Conservation (phyloP, 139 green algal genomes). For the Closterium sp. region DNA sequence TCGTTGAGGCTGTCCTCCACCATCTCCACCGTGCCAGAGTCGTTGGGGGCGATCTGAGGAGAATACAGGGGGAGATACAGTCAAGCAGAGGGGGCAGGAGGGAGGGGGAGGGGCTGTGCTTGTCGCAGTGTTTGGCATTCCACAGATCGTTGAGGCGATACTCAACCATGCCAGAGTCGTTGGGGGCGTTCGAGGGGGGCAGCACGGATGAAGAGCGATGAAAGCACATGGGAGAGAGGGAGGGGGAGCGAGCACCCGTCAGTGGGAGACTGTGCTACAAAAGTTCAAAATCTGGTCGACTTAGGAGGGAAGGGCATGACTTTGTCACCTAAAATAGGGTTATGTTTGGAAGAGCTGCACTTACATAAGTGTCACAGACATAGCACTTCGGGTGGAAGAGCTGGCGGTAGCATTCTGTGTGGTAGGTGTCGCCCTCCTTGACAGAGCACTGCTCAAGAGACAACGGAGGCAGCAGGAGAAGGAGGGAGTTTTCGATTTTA, state of each 20-base stretch:
- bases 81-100: slow-evolving; percentile 62
- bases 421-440: slow-evolving; percentile 24
- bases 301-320: too few relatives aligned
- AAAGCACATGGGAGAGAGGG: too few relatives aligned
- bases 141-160: slow-evolving; percentile 65
- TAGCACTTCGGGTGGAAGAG: slow-evolving; percentile 29
- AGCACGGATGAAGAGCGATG: too few relatives aligned
- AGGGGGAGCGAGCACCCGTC: too few relatives aligned
- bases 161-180: slow-evolving; percentile 48
- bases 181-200: neutral
- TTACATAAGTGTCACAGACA: slow-evolving; percentile 33
- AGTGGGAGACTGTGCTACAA: too few relatives aligned
- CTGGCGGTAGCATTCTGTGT: slow-evolving; percentile 29
- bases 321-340: too few relatives aligned
- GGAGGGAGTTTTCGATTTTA: too few relatives aligned
- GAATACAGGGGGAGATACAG: slow-evolving; percentile 10
- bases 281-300: too few relatives aligned
- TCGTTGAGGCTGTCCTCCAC: slow-evolving; percentile 52
- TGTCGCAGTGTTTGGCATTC: slow-evolving; percentile 58
- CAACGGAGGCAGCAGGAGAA: neutral
- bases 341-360: too few relatives aligned
- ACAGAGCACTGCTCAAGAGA: neutral
- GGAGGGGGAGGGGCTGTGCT: slow-evolving; percentile 53
- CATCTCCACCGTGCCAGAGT: slow-evolving; percentile 51
- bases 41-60: neutral